Base-by-base conservation (phyloP, 2,329 filamentous ascomycete species). In the Cladosporium sp. region DNA sequence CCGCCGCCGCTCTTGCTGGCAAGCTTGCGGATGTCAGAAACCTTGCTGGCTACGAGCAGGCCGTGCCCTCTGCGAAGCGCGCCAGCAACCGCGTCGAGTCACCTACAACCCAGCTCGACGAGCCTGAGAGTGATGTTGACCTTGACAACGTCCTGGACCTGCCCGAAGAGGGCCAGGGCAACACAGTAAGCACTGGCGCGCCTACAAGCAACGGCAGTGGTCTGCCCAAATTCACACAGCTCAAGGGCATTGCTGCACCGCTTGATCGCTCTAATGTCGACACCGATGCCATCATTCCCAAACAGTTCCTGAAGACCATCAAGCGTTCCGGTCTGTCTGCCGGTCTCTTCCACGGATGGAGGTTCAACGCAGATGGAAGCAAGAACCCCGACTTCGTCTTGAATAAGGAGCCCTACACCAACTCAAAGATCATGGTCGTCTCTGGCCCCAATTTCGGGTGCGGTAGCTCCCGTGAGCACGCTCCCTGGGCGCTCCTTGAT, bases 261-360 rank as follows among this genome's bases (percentile, higher is more conserved):
- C 79, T 99, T 75, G 89, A 96, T 63, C 86, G 89, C 68, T 82
- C 88, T 65, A 99, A 99, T 74, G 87, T 97, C 67, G 94, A 99
- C 78, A 99, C 94, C n/a, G 94, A 99, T 70, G 93, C 93, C 71
- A 97, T 97, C 76, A 99, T 99, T 67, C 94, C 94, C 64, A 99
- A 99, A 78, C 94, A 99, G 74, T 99, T 97, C 80, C 84, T 99
- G 64, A 99, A 97, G 81, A 99, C 94, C 40, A 97, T 97, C 78
- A 97, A 97, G 83, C 90, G 94, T 60, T 96, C 93, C 1, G 94
- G 94, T 64, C 88, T 99, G 9, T 92, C 92, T 60, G 83, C 80
- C 22, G 93, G 93, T 39, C 85, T 96, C 55, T 99, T 99, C 82
- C 84, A 92, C 74, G 87, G 85, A 63, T 87, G 91, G 76, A 87